These are phyloP conservation scores for Dipteronia sinensis DNA, from an alignment of 345 rosid genomes.

Conservation along the genomic window DNA sequence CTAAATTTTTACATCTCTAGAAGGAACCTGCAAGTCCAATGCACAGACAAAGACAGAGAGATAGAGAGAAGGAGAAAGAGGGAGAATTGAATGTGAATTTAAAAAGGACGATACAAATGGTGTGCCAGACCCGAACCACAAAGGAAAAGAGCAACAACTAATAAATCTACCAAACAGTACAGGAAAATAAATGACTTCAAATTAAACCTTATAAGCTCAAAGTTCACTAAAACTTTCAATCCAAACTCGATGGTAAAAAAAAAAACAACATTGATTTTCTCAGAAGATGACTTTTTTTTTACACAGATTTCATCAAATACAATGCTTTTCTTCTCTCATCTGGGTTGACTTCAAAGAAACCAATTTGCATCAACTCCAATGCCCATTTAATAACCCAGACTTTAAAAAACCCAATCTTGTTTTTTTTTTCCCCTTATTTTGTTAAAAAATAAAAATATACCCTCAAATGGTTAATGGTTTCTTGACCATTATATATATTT, in stretches of 20 bases:
- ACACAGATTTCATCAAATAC: slow-evolving; percentile 21
- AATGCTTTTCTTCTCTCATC: neutral
- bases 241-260: neutral
- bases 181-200: slow-evolving; percentile 23
- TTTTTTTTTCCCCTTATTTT: neutral
- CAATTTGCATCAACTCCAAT: slow-evolving; percentile 27
- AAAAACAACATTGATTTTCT: neutral
- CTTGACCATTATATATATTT: too few relatives aligned
- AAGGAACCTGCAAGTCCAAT: slow-evolving; percentile 33
- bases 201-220: neutral
- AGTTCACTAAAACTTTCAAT: neutral
- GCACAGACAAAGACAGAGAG: neutral
- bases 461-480: too few relatives aligned
- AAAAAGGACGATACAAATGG: slow-evolving; percentile 31
- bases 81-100: slow-evolving; percentile 26
- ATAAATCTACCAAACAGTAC: slow-evolving; percentile 25
- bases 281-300: neutral
- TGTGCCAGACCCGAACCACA: slow-evolving; percentile 23
- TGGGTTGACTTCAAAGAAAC: slow-evolving; percentile 36
- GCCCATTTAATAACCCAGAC: slow-evolving; percentile 18
- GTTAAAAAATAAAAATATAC: neutral
- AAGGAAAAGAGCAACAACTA: neutral
- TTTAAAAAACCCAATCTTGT: neutral
- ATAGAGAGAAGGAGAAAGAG: slow-evolving; percentile 15
- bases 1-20: slow-evolving; percentile 1